Evolutionary conservation across 169 alveolate genomes (phyloP).

Genomic region (Cryptosporidium meleagridis): DNA sequence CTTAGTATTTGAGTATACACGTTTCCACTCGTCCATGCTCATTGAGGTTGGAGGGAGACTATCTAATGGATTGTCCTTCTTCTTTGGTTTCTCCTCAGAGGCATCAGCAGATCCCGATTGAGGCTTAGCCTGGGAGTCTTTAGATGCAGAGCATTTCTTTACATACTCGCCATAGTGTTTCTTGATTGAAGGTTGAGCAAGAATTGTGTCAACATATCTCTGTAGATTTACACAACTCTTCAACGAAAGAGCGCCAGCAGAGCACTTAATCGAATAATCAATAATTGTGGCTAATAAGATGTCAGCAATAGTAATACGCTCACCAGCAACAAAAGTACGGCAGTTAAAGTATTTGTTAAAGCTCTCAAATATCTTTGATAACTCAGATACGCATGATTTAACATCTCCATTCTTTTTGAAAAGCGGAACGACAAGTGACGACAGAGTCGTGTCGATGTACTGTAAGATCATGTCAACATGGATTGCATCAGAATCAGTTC

Average conservation of each 20-base stretch:
- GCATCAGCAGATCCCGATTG: slow-evolving; percentile 73
- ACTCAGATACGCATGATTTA: slow-evolving; percentile 70
- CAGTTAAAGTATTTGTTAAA: slow-evolving; percentile 79
- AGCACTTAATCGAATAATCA: slow-evolving; percentile 80
- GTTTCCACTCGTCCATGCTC: slow-evolving; percentile 94
- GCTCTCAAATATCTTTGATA: slow-evolving; percentile 77
- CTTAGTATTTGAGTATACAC: slow-evolving; percentile 91
- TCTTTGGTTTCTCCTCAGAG: slow-evolving; percentile 82
- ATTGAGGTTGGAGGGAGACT: slow-evolving; percentile 90
- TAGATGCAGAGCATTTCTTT: slow-evolving; percentile 77
- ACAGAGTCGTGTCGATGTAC: neutral
- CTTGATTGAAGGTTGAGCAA: slow-evolving; percentile 79
- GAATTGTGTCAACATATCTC: slow-evolving; percentile 81
- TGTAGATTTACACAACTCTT: slow-evolving; percentile 78
- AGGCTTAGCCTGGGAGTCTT: slow-evolving; percentile 76
- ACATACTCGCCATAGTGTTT: slow-evolving; percentile 81
- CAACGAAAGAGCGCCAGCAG: slow-evolving; percentile 80
- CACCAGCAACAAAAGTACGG: slow-evolving; percentile 89
- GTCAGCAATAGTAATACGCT: slow-evolving; percentile 91
- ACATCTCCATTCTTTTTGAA: neutral
- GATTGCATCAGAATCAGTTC: slow-evolving; percentile 21
- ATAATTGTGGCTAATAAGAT: slow-evolving; percentile 84
- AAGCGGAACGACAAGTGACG: neutral
- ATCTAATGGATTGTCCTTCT: slow-evolving; percentile 86
- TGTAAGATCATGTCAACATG: slow-evolving; percentile 47